phyloP scores from a whole-genome alignment of 2,329 filamentous ascomycete species.

The Acrocalymma vagum region DNA sequence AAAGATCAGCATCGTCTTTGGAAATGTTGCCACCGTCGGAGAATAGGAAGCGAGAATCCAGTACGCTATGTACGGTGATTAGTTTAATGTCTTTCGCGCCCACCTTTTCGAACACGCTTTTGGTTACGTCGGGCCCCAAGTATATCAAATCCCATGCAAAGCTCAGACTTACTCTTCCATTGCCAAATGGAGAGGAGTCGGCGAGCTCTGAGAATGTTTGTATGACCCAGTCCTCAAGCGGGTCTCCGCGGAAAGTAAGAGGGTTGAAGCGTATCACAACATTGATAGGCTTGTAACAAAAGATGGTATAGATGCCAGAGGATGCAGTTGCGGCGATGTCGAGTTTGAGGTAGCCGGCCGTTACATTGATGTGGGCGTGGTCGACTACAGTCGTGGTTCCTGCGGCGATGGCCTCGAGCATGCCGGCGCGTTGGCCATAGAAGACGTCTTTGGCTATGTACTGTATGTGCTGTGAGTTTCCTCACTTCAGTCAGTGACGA shows the following conservation, averaged over 20 bases:
- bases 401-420: conserved; percentile 59
- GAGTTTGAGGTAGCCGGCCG: conserved; percentile 15
- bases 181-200: conserved; percentile 18
- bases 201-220: conserved; percentile 42
- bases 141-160: conserved; percentile 54
- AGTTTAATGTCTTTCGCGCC: conserved; percentile 44
- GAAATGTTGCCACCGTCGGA: conserved; percentile 47
- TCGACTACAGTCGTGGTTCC: conserved; percentile 62
- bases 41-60: conserved; percentile 50
- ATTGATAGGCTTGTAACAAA: conserved; percentile 42
- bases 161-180: conserved; percentile 48
- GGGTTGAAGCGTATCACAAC: conserved; percentile 54
- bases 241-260: conserved; percentile 52
- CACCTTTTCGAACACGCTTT: conserved; percentile 45
- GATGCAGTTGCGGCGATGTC: conserved; percentile 49
- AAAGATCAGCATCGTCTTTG: conserved; percentile 41
- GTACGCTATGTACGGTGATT: conserved; percentile 53
- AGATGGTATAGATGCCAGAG: conserved; percentile 56
- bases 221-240: conserved; percentile 54
- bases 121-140: conserved; percentile 43
- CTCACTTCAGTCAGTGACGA: conserved; percentile 46
- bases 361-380: conserved; percentile 59
- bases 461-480: conserved; percentile 45
- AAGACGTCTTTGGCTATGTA: conserved; percentile 23
- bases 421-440: conserved; percentile 40